Percentiles rank a stretch among this genome's conserved stretches.
These are phyloP conservation scores for Tephrocybe sp. DNA, from an alignment of 768 basidiomycete genomes.

Conservation along the genomic window DNA sequence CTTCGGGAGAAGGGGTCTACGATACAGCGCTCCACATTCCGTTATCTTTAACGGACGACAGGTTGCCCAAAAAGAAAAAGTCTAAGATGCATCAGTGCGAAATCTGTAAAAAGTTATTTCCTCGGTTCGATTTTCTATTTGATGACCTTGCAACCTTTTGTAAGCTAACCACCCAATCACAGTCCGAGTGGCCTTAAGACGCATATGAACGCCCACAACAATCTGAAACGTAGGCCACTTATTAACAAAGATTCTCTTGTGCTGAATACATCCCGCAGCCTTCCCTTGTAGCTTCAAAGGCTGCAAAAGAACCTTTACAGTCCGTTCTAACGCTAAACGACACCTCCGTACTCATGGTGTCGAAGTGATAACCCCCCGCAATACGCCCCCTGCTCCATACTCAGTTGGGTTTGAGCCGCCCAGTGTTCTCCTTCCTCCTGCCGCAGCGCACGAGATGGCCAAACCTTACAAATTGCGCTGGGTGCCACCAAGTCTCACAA, in stretches of 20 bases:
- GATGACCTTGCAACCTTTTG: neutral
- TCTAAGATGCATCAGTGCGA: conserved; percentile 54
- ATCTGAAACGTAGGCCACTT: conserved; percentile 44
- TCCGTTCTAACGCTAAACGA: conserved; percentile 78
- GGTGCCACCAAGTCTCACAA: conserved; percentile 38
- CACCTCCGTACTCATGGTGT: conserved; percentile 77
- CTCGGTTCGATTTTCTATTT: conserved; percentile 30
- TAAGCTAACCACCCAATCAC: neutral
- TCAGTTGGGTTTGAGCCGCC: conserved; percentile 38
- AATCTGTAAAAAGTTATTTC: conserved; percentile 50
- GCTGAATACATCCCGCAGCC: conserved; percentile 26
- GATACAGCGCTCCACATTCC: neutral
- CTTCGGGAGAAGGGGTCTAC: neutral
- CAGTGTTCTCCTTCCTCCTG: conserved; percentile 24
- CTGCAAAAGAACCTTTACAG: conserved; percentile 69
- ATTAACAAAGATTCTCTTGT: neutral
- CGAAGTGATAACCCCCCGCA: conserved; percentile 14
- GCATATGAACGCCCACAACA: conserved; percentile 58
- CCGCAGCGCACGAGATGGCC: conserved; percentile 11
- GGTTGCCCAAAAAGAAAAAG: conserved; percentile 38
- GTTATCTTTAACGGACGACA: neutral
- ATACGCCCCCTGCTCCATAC: conserved; percentile 21
- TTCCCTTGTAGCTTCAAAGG: conserved; percentile 53
- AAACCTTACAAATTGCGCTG: conserved; percentile 34
- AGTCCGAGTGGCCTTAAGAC: conserved; percentile 55